Conservation (phyloP, 1,284 basidiomycete species). For the Sporisorium graminicola region DNA sequence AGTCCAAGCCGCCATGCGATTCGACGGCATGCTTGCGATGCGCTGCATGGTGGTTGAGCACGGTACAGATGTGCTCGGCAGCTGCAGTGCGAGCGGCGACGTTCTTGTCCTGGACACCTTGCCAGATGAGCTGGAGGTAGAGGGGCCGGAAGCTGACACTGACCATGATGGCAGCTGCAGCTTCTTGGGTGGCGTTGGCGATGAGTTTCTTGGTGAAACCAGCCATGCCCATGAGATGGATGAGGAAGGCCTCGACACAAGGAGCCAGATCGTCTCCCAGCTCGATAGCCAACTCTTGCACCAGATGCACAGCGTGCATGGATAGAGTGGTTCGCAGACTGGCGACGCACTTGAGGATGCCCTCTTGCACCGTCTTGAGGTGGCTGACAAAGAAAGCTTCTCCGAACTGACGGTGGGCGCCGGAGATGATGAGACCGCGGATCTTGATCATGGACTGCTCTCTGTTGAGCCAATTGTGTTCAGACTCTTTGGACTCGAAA, state of each 20-base stretch:
- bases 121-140: conserved; percentile 81
- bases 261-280: conserved; percentile 75
- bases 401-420: conserved; percentile 79
- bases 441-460: conserved; percentile 84
- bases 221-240: conserved; percentile 85
- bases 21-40: conserved; percentile 66
- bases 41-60: conserved; percentile 67
- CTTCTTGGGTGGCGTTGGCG: conserved; percentile 85
- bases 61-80: conserved; percentile 64
- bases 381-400: conserved; percentile 80
- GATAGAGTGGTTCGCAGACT: conserved; percentile 94
- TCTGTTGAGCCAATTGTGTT: conserved; percentile 92
- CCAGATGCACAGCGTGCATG: conserved; percentile 81
- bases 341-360: conserved; percentile 85
- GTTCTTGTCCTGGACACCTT: conserved; percentile 84
- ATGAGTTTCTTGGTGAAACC: conserved; percentile 95
- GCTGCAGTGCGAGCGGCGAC: conserved; percentile 82
- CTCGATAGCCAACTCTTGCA: conserved; percentile 78
- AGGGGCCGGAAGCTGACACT: conserved; percentile 79
- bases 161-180: conserved; percentile 78
- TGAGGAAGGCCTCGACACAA: conserved; percentile 74
- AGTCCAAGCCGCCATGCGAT: conserved; percentile 73
- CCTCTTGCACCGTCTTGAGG: conserved; percentile 83
- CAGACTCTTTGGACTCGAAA: conserved; percentile 95
- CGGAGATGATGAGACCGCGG: conserved; percentile 90